phyloP scores from a whole-genome alignment of 78 protist genomes.

The slime mould (Dictyostelium discoideum) region DNA sequence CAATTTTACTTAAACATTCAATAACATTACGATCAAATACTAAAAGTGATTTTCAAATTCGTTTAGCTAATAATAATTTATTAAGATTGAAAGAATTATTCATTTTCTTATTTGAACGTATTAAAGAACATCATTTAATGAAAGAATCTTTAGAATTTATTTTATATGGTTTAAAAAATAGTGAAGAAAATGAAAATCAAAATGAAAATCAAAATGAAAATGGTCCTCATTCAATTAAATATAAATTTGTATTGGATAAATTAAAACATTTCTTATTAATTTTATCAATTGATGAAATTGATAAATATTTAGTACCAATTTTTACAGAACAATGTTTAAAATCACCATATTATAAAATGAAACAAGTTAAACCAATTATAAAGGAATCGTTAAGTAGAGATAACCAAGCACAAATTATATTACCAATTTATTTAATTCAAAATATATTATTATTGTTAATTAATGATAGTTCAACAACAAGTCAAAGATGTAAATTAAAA shows the following conservation, averaged over 20 bases:
- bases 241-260: neutral
- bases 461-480: neutral
- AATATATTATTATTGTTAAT: neutral
- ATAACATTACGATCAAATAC: neutral
- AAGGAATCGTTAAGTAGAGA: neutral
- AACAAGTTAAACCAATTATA: neutral
- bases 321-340: neutral
- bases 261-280: neutral
- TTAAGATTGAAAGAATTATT: neutral
- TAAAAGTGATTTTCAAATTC: no score
- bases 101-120: neutral
- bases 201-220: neutral
- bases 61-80: neutral
- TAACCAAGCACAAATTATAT: neutral
- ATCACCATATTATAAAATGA: conserved; percentile 3
- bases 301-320: neutral
- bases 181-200: no score
- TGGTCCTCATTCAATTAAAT: neutral
- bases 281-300: neutral
- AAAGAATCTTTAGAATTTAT: neutral
- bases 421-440: neutral
- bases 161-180: neutral
- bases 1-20: neutral
- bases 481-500: neutral
- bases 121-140: neutral